Evolutionary conservation across 2,329 filamentous ascomycete species (phyloP), one percentile per base, ranked within the genome.

Genomic region (Talaromyces sp.): DNA sequence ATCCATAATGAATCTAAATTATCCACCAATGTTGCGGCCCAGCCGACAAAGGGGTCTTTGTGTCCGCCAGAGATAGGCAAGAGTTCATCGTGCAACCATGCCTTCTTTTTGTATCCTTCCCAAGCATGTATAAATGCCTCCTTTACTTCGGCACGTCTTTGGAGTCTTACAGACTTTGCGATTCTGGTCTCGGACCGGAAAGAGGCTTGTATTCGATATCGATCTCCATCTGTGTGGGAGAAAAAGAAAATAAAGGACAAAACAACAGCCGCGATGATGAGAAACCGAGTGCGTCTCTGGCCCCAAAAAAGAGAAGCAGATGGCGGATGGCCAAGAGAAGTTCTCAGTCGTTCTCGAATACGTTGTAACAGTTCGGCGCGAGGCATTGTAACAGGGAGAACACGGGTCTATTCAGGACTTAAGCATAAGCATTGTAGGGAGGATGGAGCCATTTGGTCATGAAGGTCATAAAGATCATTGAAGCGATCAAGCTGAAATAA

Each of bases 81-180:
- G n/a, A 97, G 80, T 79, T 97, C 93, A 73, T 97, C 93, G 69
- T 93, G 90, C 69, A 87, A 84, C 87, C 90, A 94, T n/a, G 92
- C 93, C 70, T 89, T 84, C 66, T 86, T 83, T 72, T 84, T 89
- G 80, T 97, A 97, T 52, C 90, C 90, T 8, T 81, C 76, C 93
- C 93, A 97, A 2, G 91, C 87, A 69, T 87, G 87, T 70, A 84
- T 79, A 75, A 94, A 90, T 63, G 92, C 90, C 5, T 84, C 81
- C 74, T 88, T 91, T 72, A 97, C 88, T 61, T 24, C 16, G 22
- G 41, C 11, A 24, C 43, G 59, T 24, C 59, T 27, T 50, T 61
- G 43, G 39, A 61, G 24, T 61, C 59, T 45, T 11, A 61, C 27
- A 31, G 41, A 61, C 59, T 61, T 9, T 27, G 43, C 41, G 31